These are phyloP conservation scores for Pulveroboletus sp. DNA, from an alignment of 768 basidiomycete genomes.

Conservation along the genomic window DNA sequence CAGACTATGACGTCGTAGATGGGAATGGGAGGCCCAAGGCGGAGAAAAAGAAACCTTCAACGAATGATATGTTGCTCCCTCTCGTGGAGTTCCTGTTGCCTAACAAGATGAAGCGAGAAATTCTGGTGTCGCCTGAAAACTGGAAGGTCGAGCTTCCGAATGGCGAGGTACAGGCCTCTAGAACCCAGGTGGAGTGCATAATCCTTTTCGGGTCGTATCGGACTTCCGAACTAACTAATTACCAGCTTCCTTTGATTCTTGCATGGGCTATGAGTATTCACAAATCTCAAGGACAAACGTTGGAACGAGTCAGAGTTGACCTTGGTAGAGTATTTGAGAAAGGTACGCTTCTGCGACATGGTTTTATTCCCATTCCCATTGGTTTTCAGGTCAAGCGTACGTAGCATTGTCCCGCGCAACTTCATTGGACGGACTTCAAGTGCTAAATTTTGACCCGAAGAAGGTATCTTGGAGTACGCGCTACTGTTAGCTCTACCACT, in stretches of 20 bases:
- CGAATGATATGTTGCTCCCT: slow-evolving; percentile 47
- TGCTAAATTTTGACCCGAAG: slow-evolving; percentile 67
- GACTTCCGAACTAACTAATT: too few species aligned
- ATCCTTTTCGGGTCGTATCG: background rate
- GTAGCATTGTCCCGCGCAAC: slow-evolving; percentile 90
- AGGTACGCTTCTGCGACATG: slow-evolving; percentile 41
- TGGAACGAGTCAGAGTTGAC: slow-evolving; percentile 93
- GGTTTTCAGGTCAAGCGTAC: slow-evolving; percentile 72
- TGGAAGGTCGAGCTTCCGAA: slow-evolving; percentile 90
- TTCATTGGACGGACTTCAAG: slow-evolving; percentile 77
- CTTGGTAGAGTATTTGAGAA: slow-evolving; percentile 91
- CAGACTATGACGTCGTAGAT: slow-evolving; percentile 36
- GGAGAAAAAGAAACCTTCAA: slow-evolving; percentile 26
- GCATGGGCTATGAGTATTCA: slow-evolving; percentile 99
- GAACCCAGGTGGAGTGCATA: slow-evolving; percentile 64
- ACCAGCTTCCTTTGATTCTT: slow-evolving; percentile 78
- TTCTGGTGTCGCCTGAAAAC: slow-evolving; percentile 62
- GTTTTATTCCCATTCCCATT: slow-evolving; percentile 1
- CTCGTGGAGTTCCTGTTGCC: slow-evolving; percentile 75
- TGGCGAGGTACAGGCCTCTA: slow-evolving; percentile 76
- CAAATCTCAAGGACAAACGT: slow-evolving; percentile 95
- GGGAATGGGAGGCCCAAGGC: slow-evolving; percentile 35
- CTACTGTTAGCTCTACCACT: background rate
- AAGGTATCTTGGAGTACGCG: slow-evolving; percentile 47
- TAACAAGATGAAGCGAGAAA: slow-evolving; percentile 48